These are phyloP conservation scores for Porcisia hertigi DNA, from an alignment of 208 protist species.

Conservation along the genomic window DNA sequence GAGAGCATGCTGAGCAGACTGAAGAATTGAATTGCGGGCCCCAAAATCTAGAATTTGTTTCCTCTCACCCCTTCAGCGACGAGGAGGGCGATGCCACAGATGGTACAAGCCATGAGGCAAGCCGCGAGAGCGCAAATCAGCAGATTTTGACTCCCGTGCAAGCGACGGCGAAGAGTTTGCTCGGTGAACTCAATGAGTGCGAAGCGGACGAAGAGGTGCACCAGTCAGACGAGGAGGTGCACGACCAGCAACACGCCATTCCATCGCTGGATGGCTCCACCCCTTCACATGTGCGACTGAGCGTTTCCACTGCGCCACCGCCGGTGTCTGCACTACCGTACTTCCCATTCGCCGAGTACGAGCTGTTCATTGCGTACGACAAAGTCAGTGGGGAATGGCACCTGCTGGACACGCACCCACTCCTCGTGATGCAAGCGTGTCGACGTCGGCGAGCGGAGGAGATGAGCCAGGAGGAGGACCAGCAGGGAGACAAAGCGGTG, in stretches of 20 bases:
- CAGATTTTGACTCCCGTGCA: slow-evolving; percentile 6
- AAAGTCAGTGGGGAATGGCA: slow-evolving; percentile 42
- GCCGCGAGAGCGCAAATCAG: slow-evolving; percentile 10
- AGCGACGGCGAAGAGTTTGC: slow-evolving; percentile 25
- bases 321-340: slow-evolving; percentile 25
- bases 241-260: not conserved
- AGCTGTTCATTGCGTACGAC: slow-evolving; percentile 51
- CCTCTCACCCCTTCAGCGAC: slow-evolving; percentile 15
- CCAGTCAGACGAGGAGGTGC: not conserved
- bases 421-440: slow-evolving; percentile 34
- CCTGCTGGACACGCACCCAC: slow-evolving; percentile 57
- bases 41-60: slow-evolving; percentile 19
- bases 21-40: slow-evolving; percentile 27
- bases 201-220: slow-evolving; percentile 4
- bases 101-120: slow-evolving; percentile 7
- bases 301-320: slow-evolving; percentile 19
- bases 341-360: slow-evolving; percentile 33
- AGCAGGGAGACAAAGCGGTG: not conserved
- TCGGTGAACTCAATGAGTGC: slow-evolving; percentile 24
- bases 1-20: slow-evolving; percentile 26
- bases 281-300: slow-evolving; percentile 3
- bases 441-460: slow-evolving; percentile 34
- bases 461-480: not conserved
- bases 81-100: slow-evolving; percentile 7
- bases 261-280: not conserved